These are phyloP conservation scores for Hericium erinaceus DNA, from an alignment of 768 basidiomycete genomes.

Conservation along the genomic window DNA sequence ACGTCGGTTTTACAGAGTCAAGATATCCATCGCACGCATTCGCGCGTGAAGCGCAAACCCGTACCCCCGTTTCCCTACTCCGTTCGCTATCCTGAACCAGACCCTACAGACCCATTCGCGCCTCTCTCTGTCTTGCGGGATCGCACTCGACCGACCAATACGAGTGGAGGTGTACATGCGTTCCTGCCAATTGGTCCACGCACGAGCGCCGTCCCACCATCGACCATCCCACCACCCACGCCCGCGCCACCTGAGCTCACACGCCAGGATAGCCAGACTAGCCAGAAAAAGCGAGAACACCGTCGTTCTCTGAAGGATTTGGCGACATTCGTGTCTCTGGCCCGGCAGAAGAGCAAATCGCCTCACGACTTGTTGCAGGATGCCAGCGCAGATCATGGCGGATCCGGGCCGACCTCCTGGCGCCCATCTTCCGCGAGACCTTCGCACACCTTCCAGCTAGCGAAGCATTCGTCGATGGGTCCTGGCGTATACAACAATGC, in stretches of 20 bases:
- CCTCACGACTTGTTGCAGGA: neutral
- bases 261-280: neutral
- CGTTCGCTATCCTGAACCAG: conserved; percentile 53
- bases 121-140: conserved; percentile 57
- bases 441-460: neutral
- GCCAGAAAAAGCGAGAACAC: neutral
- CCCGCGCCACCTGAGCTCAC: neutral
- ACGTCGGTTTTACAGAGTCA: neutral
- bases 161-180: neutral
- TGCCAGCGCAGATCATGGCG: neutral
- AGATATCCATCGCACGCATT: neutral
- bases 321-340: neutral
- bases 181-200: neutral
- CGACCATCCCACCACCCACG: neutral
- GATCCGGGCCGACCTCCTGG: neutral
- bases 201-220: neutral
- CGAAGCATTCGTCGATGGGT: neutral
- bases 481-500: neutral
- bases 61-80: conserved; percentile 43
- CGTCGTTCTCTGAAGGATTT: neutral
- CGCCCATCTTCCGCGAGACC: neutral
- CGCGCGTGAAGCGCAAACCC: conserved; percentile 43
- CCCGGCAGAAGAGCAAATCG: neutral
- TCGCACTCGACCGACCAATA: conserved; percentile 21
- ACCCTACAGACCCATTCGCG: conserved; percentile 63